phyloP scores from a whole-genome alignment of 116 monocot species.

The Phalaenopsis hybrid region DNA sequence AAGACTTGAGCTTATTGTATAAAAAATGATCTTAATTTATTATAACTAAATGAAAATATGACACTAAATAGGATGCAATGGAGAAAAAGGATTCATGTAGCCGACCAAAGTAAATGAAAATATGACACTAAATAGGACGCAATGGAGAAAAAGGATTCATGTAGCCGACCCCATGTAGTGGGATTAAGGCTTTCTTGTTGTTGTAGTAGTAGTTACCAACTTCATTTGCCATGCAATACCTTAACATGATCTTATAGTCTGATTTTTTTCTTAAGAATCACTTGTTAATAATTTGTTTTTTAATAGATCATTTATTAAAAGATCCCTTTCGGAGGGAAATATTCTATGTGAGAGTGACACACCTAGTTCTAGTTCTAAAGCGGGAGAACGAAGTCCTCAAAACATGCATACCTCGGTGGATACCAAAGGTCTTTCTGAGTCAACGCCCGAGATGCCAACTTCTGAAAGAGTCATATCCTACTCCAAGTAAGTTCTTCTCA shows the following conservation, averaged over 20 bases:
- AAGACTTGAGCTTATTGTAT: too few species aligned
- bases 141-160: too few species aligned
- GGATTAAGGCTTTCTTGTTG: too few species aligned
- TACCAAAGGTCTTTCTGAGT: conserved; percentile 28
- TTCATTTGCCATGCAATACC: neutral
- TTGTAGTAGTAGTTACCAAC: neutral
- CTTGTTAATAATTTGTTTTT: neutral
- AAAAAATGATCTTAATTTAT: too few species aligned
- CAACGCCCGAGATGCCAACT: conserved; percentile 30
- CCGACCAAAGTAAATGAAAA: too few species aligned
- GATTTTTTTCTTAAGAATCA: neutral
- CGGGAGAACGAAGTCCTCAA: conserved; percentile 7
- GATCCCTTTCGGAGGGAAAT: conserved; percentile 55
- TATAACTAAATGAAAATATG: too few species aligned
- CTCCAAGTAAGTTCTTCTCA: conserved; percentile 23
- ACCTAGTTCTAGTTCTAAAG: conserved; percentile 12
- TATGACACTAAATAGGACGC: too few species aligned
- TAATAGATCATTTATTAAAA: conserved; percentile 46
- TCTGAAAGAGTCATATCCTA: conserved; percentile 27
- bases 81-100: too few species aligned
- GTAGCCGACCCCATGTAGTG: too few species aligned
- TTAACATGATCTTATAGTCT: neutral
- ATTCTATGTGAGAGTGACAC: conserved; percentile 25
- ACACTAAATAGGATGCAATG: too few species aligned
- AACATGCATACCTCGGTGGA: conserved; percentile 10